Evolutionary conservation across 1,284 basidiomycete genomes (phyloP).

Genomic region (Cystobasidiaceae sp.): DNA sequence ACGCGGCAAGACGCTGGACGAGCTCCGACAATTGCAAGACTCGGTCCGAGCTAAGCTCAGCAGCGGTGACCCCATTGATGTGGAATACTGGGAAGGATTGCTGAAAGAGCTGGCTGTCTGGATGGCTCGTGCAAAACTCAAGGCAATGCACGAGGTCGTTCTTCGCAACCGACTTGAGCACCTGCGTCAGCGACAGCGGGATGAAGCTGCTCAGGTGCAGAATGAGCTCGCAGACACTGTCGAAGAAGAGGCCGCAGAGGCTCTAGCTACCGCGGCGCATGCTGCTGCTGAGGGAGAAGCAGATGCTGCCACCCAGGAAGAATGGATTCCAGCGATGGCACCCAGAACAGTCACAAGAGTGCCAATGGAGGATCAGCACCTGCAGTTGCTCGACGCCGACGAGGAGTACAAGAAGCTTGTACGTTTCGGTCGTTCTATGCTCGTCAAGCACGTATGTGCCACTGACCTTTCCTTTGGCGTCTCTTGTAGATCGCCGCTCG

Average conservation of each 20-base stretch:
- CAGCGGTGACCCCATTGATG: conserved; percentile 89
- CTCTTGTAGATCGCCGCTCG: conserved; percentile 72
- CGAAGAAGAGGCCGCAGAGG: conserved; percentile 40
- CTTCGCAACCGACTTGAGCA: conserved; percentile 93
- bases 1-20: conserved; percentile 72
- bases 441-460: too few relatives aligned
- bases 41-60: conserved; percentile 81
- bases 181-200: conserved; percentile 86
- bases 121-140: conserved; percentile 97
- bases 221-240: conserved; percentile 82
- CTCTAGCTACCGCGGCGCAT: neutral
- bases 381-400: conserved; percentile 65
- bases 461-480: neutral
- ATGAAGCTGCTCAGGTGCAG: conserved; percentile 87
- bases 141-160: conserved; percentile 88
- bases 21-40: conserved; percentile 74
- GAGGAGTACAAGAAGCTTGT: conserved; percentile 67
- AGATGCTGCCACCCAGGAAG: conserved; percentile 52
- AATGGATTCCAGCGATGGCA: conserved; percentile 77
- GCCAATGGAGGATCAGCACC: conserved; percentile 60
- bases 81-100: conserved; percentile 94
- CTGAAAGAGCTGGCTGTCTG: conserved; percentile 90
- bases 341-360: conserved; percentile 49
- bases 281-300: conserved; percentile 42
- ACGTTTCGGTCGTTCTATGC: neutral